Evolutionary conservation across 2,329 filamentous ascomycete genomes (phyloP).

Genomic region (Aspergillus uvarum): DNA sequence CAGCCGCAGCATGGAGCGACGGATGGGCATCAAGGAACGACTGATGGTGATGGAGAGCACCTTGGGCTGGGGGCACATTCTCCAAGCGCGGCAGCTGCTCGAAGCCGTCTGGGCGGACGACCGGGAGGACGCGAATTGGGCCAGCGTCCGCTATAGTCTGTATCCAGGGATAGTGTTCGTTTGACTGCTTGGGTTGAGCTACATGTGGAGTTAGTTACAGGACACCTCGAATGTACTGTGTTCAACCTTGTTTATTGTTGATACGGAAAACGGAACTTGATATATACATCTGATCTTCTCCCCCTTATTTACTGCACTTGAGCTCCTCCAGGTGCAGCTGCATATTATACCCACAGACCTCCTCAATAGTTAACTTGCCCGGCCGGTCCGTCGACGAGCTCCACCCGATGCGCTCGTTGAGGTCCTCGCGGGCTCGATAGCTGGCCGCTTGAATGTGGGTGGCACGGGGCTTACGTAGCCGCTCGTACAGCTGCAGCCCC

Average conservation of each 20-base stretch:
- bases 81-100: slow-evolving; percentile 42
- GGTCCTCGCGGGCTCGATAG: slow-evolving; percentile 26
- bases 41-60: slow-evolving; percentile 49
- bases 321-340: slow-evolving; percentile 11
- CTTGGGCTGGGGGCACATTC: slow-evolving; percentile 46
- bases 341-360: slow-evolving; percentile 36
- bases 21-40: slow-evolving; percentile 42
- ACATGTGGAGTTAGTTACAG: too few relatives aligned
- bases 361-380: slow-evolving; percentile 35
- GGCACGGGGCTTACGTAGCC: slow-evolving; percentile 30
- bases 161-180: slow-evolving; percentile 31
- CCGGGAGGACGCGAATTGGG: slow-evolving; percentile 28
- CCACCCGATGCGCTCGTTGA: slow-evolving; percentile 33
- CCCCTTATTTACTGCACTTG: not conserved
- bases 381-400: slow-evolving; percentile 25
- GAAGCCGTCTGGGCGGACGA: slow-evolving; percentile 41
- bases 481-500: slow-evolving; percentile 29
- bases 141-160: slow-evolving; percentile 27
- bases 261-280: too few relatives aligned
- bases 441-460: slow-evolving; percentile 33
- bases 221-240: too few relatives aligned
- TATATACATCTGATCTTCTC: not conserved
- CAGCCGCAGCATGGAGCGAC: slow-evolving; percentile 35
- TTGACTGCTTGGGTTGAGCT: not conserved
- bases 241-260: too few relatives aligned